Evolutionary conservation across 768 basidiomycete genomes (phyloP).

Genomic region (Collybia nuda): DNA sequence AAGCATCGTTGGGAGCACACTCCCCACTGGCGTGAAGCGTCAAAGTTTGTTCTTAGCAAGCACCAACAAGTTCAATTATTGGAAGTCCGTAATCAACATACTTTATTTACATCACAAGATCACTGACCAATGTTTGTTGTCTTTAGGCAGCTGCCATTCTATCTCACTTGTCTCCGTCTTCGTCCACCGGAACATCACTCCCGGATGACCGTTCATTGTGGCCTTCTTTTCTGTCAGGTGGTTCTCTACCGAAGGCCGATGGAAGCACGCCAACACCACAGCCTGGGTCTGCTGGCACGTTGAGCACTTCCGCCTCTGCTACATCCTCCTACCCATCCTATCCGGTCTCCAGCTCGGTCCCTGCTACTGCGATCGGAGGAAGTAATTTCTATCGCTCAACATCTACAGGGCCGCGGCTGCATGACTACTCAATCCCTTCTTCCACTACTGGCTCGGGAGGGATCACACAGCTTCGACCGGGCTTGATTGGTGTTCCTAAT

Average conservation of each 20-base stretch:
- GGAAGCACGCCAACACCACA: slow-evolving; percentile 7
- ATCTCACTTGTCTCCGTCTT: slow-evolving; percentile 73
- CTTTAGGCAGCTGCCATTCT: slow-evolving; percentile 90
- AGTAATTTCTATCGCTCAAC: slow-evolving; percentile 22
- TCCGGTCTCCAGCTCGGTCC: slow-evolving; percentile 55
- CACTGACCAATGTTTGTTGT: slow-evolving; percentile 3
- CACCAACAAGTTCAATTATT: slow-evolving; percentile 97
- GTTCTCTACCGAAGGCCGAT: slow-evolving; percentile 57
- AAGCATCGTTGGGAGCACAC: slow-evolving; percentile 99
- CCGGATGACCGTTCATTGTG: slow-evolving; percentile 94
- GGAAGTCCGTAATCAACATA: slow-evolving; percentile 53
- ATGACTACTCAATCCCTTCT: slow-evolving; percentile 58
- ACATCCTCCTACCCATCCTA: slow-evolving; percentile 7
- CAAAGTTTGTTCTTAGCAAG: slow-evolving; percentile 89
- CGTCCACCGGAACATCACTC: slow-evolving; percentile 67
- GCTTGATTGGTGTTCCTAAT: slow-evolving; percentile 42
- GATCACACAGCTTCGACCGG: slow-evolving; percentile 62
- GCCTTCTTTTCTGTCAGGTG: slow-evolving; percentile 81
- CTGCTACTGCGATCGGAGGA: slow-evolving; percentile 21
- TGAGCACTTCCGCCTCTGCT: slow-evolving; percentile 11
- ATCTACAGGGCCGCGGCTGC: slow-evolving; percentile 57
- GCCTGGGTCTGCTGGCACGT: background rate
- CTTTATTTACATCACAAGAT: background rate
- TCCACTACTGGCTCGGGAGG: slow-evolving; percentile 30
- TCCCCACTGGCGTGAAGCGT: slow-evolving; percentile 92